Percentiles rank a stretch among this genome's conserved stretches.
Evolutionary conservation across 139 green algal species (phyloP).

Genomic region (Asterochloris erici): DNA sequence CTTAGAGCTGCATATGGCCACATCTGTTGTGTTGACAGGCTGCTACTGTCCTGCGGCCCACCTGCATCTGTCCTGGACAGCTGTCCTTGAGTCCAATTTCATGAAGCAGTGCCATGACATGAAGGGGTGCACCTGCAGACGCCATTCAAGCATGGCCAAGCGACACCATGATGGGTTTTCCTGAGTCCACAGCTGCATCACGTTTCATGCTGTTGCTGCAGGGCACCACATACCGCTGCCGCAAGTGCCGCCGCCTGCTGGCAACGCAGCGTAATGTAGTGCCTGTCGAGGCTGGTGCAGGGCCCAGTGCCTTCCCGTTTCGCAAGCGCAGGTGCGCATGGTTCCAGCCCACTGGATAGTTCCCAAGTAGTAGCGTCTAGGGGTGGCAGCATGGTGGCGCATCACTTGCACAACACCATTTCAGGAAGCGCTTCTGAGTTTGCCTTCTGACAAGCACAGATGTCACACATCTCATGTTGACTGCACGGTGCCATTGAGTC

Average conservation of each 20-base stretch:
- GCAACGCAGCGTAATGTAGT: slow-evolving; percentile 52
- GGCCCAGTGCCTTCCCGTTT: background rate
- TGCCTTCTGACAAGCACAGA: slow-evolving; percentile 1
- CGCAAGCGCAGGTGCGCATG: background rate
- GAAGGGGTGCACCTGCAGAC: too few species aligned
- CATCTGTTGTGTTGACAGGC: too few species aligned
- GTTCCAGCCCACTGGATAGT: background rate
- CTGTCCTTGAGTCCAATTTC: too few species aligned
- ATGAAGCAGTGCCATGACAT: too few species aligned
- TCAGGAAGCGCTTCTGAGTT: background rate
- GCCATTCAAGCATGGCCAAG: too few species aligned
- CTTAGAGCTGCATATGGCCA: too few species aligned
- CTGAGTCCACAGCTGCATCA: too few species aligned
- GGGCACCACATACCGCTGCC: slow-evolving; percentile 62
- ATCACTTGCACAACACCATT: background rate
- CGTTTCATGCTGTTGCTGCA: background rate
- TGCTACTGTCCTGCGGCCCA: too few species aligned
- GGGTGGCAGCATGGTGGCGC: background rate
- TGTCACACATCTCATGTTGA: background rate
- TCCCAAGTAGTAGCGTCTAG: background rate
- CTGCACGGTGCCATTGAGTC: background rate
- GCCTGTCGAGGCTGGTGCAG: slow-evolving; percentile 16
- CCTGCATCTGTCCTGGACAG: too few species aligned
- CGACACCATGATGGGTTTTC: too few species aligned
- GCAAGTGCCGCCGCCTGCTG: slow-evolving; percentile 68